phyloP scores from a whole-genome alignment of 2,329 filamentous ascomycete genomes.

The Ambrosiella beaveri region DNA sequence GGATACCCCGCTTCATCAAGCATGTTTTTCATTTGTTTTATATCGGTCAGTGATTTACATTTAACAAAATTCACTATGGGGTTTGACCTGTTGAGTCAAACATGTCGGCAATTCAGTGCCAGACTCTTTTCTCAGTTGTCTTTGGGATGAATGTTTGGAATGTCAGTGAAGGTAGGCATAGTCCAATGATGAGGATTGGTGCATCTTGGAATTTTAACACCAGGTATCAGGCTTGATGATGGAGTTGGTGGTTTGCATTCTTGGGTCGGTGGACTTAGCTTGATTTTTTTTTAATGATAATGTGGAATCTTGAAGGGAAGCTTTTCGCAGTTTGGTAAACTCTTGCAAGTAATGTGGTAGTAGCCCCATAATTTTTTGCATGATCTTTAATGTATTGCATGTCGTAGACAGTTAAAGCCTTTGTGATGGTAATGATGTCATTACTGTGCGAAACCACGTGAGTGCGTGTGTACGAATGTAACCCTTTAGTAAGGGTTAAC shows the following conservation, averaged over 20 bases:
- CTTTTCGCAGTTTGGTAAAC: background rate
- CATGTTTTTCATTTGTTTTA: constrained; percentile 4
- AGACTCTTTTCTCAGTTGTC: background rate
- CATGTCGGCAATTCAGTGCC: background rate
- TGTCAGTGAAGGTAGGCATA: background rate
- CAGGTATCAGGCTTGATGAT: background rate
- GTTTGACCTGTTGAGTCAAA: background rate
- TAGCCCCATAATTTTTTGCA: background rate
- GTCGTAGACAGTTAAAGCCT: background rate
- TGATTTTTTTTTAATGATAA: constrained; percentile 3
- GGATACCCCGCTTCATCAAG: constrained; percentile 6
- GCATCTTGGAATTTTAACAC: background rate
- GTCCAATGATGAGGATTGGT: too few species aligned
- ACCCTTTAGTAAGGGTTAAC: background rate
- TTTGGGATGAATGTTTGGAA: background rate
- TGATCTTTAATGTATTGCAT: background rate
- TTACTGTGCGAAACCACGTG: constrained; percentile 1
- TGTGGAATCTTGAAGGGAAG: constrained; percentile 2
- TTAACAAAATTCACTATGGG: background rate
- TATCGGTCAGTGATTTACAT: background rate
- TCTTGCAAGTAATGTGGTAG: background rate
- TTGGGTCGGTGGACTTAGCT: background rate
- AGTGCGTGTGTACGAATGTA: background rate
- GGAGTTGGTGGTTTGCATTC: background rate
- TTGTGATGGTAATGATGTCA: background rate